Percentiles rank a stretch among this genome's conserved stretches.
Conservation (phyloP, 2,329 filamentous ascomycete species). For the Nannizziopsis arthrosporioides region DNA sequence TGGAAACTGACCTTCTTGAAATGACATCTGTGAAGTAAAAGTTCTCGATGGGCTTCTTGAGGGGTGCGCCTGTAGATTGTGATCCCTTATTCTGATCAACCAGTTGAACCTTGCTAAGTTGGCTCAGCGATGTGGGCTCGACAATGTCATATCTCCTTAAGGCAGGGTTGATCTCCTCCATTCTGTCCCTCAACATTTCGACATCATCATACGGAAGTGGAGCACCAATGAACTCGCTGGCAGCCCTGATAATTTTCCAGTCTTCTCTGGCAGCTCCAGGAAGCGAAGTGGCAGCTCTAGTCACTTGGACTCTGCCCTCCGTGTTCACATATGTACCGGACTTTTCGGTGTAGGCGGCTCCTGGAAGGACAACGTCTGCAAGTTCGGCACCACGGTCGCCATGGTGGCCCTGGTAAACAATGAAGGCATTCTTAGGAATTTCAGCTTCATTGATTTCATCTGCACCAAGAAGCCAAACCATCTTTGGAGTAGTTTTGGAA, state of each 20-base stretch:
- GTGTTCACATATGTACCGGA: conserved; percentile 94
- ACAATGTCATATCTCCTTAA: conserved; percentile 83
- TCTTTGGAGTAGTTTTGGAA: conserved; percentile 77
- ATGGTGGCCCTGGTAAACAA: conserved; percentile 97
- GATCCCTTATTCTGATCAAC: conserved; percentile 91
- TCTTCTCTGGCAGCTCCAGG: conserved; percentile 86
- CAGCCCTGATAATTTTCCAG: conserved; percentile 97
- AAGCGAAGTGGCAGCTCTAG: conserved; percentile 74
- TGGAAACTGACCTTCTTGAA: conserved; percentile 66
- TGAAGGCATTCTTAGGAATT: conserved; percentile 89
- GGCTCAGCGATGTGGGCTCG: conserved; percentile 62
- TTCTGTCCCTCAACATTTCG: conserved; percentile 75
- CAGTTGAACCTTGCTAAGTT: conserved; percentile 83
- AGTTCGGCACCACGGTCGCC: conserved; percentile 87
- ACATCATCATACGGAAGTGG: conserved; percentile 90
- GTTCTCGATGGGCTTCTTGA: conserved; percentile 82
- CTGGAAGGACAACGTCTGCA: conserved; percentile 85
- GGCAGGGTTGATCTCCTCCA: conserved; percentile 87
- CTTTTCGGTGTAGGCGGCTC: conserved; percentile 95
- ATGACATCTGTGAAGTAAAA: conserved; percentile 98
- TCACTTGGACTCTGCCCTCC: conserved; percentile 90
- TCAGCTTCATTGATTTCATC: conserved; percentile 79
- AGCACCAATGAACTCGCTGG: conserved; percentile 76
- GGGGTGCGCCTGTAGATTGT: conserved; percentile 56
- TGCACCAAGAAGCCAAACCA: conserved; percentile 90